These are phyloP conservation scores for Fraxinus latifolia DNA, from an alignment of 305 asterid genomes.

Conservation along the genomic window DNA sequence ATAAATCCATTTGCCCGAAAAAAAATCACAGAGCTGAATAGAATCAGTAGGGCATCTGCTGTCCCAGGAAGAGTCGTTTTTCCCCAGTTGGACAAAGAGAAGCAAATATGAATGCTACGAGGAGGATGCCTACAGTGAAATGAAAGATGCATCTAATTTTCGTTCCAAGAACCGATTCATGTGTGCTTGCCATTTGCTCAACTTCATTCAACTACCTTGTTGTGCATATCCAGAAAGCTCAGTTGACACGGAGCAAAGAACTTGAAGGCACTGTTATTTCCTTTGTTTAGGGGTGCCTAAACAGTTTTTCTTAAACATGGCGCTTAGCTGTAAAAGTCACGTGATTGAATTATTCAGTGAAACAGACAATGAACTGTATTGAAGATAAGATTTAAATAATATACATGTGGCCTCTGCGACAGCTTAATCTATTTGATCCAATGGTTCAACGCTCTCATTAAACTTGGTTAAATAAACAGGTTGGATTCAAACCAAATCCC, in stretches of 20 bases:
- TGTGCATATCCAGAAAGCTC: neutral
- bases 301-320: conserved; percentile 8
- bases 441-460: too few species aligned
- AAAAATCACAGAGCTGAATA: conserved; percentile 37
- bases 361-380: too few species aligned
- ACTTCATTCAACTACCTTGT: neutral
- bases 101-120: neutral
- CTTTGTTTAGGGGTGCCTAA: neutral
- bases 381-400: too few species aligned
- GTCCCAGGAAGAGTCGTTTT: neutral
- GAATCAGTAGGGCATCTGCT: neutral
- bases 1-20: conserved; percentile 61
- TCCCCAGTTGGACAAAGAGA: neutral
- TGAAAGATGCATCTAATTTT: neutral
- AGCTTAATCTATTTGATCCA: too few species aligned
- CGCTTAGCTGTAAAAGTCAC: neutral
- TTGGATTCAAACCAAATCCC: neutral
- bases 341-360: neutral
- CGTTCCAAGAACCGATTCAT: neutral
- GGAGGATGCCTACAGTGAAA: neutral
- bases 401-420: too few species aligned
- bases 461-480: too few species aligned
- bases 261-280: neutral
- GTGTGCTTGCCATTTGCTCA: neutral
- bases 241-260: neutral